Conservation (phyloP, 2,329 filamentous ascomycete genomes). For the Botrytis galanthina region DNA sequence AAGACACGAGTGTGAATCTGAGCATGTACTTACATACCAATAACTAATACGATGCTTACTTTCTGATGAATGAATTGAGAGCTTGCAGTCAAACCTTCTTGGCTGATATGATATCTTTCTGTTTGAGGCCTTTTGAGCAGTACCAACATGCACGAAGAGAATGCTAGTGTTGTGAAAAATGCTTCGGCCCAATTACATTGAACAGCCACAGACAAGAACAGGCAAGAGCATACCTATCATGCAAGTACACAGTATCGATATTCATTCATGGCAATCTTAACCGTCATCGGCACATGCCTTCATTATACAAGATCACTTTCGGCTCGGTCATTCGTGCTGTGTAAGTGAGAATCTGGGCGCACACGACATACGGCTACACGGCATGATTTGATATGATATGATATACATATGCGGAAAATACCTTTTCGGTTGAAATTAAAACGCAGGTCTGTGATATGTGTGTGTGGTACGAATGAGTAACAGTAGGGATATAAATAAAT, state of each 20-base stretch:
- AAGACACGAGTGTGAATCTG: background rate
- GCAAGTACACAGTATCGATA: background rate
- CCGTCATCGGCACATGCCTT: background rate
- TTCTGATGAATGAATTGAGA: slow-evolving; percentile 1
- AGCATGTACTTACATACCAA: slow-evolving; percentile 18
- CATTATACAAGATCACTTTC: background rate
- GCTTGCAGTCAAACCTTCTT: background rate
- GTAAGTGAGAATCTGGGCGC: background rate
- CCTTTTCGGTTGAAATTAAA: background rate
- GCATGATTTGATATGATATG: background rate
- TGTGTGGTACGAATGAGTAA: background rate
- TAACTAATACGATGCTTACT: slow-evolving; percentile 19
- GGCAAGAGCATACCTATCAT: background rate
- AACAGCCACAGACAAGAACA: background rate
- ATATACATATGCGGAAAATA: background rate
- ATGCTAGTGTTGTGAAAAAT: background rate
- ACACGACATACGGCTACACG: background rate
- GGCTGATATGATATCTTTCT: background rate
- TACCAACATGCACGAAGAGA: background rate
- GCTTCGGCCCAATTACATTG: background rate
- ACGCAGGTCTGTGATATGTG: background rate
- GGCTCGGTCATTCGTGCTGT: background rate
- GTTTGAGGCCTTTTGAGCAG: background rate
- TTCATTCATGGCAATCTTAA: background rate
- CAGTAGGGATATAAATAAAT: background rate